Conservation (phyloP, 176 grass and related monocot genomes). For the Ampelocalamus luodianensis region DNA sequence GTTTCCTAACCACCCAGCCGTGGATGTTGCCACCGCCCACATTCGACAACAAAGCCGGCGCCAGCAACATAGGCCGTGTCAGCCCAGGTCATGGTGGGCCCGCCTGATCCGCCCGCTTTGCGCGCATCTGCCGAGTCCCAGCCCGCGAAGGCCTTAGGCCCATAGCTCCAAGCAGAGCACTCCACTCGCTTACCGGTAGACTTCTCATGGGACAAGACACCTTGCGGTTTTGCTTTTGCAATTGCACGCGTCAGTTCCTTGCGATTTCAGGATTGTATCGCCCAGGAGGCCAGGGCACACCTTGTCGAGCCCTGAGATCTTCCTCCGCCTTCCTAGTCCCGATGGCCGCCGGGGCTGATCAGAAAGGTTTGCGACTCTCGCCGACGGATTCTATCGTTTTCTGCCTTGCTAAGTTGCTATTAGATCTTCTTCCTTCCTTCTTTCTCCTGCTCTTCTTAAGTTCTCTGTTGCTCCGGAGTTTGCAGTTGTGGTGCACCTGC, state of each 20-base stretch:
- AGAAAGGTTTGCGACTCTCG: conserved; percentile 44
- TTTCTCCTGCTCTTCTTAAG: neutral
- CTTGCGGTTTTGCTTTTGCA: neutral
- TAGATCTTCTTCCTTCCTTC: neutral
- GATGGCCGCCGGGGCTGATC: conserved; percentile 52
- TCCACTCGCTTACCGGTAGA: neutral
- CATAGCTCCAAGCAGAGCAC: neutral
- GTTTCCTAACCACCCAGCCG: too few species aligned
- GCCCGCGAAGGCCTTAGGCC: neutral
- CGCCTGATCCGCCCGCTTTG: too few species aligned
- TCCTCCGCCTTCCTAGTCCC: neutral
- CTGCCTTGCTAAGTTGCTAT: neutral
- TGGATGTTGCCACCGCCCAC: neutral
- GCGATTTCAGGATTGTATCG: neutral
- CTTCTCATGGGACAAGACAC: neutral
- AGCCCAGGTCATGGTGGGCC: neutral
- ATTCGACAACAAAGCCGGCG: neutral
- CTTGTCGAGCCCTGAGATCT: neutral
- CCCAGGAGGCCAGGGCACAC: neutral
- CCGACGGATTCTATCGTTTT: neutral
- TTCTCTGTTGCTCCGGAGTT: neutral
- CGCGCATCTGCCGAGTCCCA: too few species aligned
- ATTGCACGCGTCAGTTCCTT: neutral
- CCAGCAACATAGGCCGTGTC: neutral
- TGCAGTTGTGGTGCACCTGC: conserved; percentile 78